Conservation (phyloP, 2,329 filamentous ascomycete species). For the Fusarium xyrophilum region DNA sequence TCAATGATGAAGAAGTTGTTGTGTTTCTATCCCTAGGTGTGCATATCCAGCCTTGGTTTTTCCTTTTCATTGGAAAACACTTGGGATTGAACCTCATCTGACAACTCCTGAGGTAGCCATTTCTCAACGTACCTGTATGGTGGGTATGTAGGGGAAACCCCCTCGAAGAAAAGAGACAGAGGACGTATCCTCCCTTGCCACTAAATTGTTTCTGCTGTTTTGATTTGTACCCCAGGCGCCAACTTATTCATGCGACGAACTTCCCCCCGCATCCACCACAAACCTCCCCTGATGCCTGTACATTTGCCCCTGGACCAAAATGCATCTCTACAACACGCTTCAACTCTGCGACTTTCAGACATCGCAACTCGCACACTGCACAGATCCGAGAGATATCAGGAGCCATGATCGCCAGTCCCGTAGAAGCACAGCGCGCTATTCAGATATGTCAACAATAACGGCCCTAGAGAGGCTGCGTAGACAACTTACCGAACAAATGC, state of each 20-base stretch:
- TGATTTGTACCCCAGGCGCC: background rate
- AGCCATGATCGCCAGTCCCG: conserved; percentile 60
- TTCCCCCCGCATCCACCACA: conserved; percentile 54
- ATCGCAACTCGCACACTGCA: conserved; percentile 61
- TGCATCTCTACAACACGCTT: conserved; percentile 44
- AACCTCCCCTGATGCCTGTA: conserved; percentile 45
- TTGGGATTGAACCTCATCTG: background rate
- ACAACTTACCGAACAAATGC: conserved; percentile 50
- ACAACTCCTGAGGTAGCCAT: no score
- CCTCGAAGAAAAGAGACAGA: background rate
- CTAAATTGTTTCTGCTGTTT: background rate
- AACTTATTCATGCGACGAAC: conserved; percentile 46
- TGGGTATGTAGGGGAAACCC: background rate
- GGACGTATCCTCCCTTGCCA: background rate
- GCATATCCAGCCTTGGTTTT: background rate
- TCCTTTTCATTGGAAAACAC: background rate
- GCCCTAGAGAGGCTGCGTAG: background rate
- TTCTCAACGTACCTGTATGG: background rate
- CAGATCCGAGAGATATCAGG: conserved; percentile 62
- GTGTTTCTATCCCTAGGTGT: background rate
- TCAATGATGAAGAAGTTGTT: background rate
- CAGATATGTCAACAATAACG: background rate
- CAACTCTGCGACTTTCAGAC: conserved; percentile 55
- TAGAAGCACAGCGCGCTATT: conserved; percentile 60
- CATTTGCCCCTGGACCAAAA: conserved; percentile 39